Conservation (phyloP, 2,329 filamentous ascomycete species). For the Cytospora chrysosperma region DNA sequence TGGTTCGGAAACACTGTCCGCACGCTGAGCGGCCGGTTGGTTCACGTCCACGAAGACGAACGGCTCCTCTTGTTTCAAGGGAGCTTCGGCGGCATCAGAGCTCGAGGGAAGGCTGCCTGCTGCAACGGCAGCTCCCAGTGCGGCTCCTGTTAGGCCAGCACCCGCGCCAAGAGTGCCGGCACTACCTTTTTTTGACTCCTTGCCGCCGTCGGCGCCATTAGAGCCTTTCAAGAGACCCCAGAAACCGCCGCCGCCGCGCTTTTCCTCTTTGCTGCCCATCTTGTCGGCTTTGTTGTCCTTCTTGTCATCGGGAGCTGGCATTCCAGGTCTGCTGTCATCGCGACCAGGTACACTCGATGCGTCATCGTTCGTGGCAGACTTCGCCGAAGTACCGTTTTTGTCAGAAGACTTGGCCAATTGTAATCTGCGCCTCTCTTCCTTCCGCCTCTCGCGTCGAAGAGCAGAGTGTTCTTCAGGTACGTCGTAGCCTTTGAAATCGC, state of each 20-base stretch:
- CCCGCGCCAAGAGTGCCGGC: constrained; percentile 68
- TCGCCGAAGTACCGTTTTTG: constrained; percentile 49
- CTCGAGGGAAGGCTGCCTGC: constrained; percentile 37
- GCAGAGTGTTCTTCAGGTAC: constrained; percentile 40
- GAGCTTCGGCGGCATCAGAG: constrained; percentile 47
- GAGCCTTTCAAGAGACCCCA: constrained; percentile 49
- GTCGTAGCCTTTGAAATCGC: constrained; percentile 33
- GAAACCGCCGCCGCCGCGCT: constrained; percentile 44
- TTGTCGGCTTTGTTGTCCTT: constrained; percentile 36
- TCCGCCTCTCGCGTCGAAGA: constrained; percentile 40
- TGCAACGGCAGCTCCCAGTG: constrained; percentile 39
- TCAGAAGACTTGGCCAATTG: constrained; percentile 41
- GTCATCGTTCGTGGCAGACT: constrained; percentile 43
- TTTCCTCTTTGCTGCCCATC: constrained; percentile 42
- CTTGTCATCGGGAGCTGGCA: constrained; percentile 39
- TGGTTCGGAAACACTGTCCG: constrained; percentile 42
- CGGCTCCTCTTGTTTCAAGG: constrained; percentile 35
- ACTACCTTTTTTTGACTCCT: constrained; percentile 55
- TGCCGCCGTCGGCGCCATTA: constrained; percentile 38
- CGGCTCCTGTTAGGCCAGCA: constrained; percentile 60
- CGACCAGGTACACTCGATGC: constrained; percentile 38
- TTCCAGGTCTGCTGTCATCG: constrained; percentile 50
- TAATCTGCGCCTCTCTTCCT: constrained; percentile 19
- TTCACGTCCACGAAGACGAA: constrained; percentile 11
- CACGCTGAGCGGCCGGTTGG: constrained; percentile 6